Evolutionary conservation across 2,329 filamentous ascomycete species (phyloP).

Genomic region (Colletotrichum filicis): DNA sequence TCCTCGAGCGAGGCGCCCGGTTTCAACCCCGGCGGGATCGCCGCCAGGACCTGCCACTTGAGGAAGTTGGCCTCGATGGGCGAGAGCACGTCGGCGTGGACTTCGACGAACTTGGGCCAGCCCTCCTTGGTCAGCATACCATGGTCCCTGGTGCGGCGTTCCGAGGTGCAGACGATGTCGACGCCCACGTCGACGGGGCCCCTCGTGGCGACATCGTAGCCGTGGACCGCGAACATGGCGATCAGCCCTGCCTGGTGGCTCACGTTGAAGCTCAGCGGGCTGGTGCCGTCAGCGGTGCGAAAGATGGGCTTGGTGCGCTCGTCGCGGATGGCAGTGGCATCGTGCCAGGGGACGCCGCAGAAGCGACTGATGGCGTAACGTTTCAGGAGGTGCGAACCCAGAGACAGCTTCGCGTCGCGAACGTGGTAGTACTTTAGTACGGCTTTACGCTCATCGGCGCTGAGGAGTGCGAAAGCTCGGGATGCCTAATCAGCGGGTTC

Average conservation of each 20-base stretch:
- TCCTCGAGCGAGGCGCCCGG: slow-evolving; percentile 44
- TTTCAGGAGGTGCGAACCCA: slow-evolving; percentile 80
- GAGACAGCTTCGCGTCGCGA: slow-evolving; percentile 78
- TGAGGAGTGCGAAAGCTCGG: slow-evolving; percentile 64
- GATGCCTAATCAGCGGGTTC: slow-evolving; percentile 55
- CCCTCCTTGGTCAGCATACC: slow-evolving; percentile 65
- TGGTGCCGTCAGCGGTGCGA: slow-evolving; percentile 56
- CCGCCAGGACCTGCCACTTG: slow-evolving; percentile 54
- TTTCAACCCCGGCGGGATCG: slow-evolving; percentile 36
- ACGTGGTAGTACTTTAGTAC: slow-evolving; percentile 73
- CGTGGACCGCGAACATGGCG: slow-evolving; percentile 67
- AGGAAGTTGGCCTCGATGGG: slow-evolving; percentile 71
- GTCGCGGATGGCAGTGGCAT: slow-evolving; percentile 67
- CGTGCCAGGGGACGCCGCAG: slow-evolving; percentile 68
- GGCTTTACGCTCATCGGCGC: slow-evolving; percentile 63
- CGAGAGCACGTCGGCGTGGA: slow-evolving; percentile 78
- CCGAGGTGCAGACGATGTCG: slow-evolving; percentile 80
- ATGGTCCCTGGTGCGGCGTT: slow-evolving; percentile 73
- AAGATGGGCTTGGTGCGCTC: slow-evolving; percentile 65
- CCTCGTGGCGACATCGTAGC: slow-evolving; percentile 37
- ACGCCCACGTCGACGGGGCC: slow-evolving; percentile 68
- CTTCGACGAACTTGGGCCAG: slow-evolving; percentile 75
- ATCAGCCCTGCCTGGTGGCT: slow-evolving; percentile 83
- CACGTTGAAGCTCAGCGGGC: slow-evolving; percentile 76
- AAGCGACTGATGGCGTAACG: slow-evolving; percentile 73